Evolutionary conservation across 1,139 yeast species (phyloP), one percentile per base, ranked within the genome.

Genomic region (Geotrichum aggregatum): DNA sequence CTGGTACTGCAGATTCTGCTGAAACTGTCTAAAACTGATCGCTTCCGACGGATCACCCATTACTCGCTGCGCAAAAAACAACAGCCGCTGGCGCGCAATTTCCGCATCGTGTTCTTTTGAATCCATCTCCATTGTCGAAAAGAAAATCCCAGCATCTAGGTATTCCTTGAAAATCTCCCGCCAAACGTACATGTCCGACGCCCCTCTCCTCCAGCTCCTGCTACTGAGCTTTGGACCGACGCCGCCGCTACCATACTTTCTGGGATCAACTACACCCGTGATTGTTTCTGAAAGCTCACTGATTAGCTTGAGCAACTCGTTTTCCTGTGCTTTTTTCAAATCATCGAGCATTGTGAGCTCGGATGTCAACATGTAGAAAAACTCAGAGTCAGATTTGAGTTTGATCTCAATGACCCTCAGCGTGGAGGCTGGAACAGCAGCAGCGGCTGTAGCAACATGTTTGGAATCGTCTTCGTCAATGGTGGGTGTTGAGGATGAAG

Each of bases 181-280:
- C 92, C 92, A 84, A n/a, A 73, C 73, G 61, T 82, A 82, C 67
- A 84, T 70, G 61, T 84, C 91, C 0, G 78, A 71, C 14, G 33
- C 56, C 72, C 76, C 16, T 69, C 61, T n/a, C 51, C 51, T 7
- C 43, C 2, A 16, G 68, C 61, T n/a, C 51, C 51, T 7, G 43
- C 2, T 26, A 19, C 30, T 13, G 40, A 16, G 24, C 36, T 21
- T 14, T 13, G 22, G 10, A 7, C 19, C n/a, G 41, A 54, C 28
- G 8, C 28, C 28, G 28, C 28, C 28, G 28, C 28, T 24, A n/a
- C n/a, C n/a, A 8, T 24, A 24, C 28, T 24, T 24, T 5, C 28
- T 24, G 0, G 82, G 80, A 13, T 70, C 62, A 0, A 79, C 67
- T 8, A 76, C 67, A 14, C 66, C 61, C 2, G 72, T 68, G 1